A percentile compares a stretch with the other conserved stretches of the same genome.
phyloP scores from a whole-genome alignment of 176 grass and related monocot genomes.

The Panicum miliaceum region DNA sequence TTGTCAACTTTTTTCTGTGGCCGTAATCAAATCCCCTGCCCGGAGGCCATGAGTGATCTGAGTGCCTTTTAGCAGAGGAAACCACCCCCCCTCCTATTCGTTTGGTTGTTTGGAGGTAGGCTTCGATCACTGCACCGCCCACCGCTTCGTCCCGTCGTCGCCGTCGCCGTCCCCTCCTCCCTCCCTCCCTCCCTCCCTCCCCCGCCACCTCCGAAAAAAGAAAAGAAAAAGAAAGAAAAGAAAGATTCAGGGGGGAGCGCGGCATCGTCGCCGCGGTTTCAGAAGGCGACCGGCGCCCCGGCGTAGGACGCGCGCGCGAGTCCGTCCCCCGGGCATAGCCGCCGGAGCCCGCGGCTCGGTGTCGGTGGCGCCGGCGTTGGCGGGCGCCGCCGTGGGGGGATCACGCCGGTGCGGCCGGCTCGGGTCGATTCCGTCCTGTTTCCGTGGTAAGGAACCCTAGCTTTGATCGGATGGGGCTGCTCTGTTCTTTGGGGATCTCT shows the following conservation, averaged over 20 bases:
- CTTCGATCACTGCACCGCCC: constrained; percentile 28
- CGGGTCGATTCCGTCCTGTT: neutral
- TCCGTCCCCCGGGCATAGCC: neutral
- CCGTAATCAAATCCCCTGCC: constrained; percentile 21
- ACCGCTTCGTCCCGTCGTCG: neutral
- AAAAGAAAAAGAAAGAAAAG: no score
- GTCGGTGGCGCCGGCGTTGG: constrained; percentile 10
- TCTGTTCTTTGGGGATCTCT: neutral
- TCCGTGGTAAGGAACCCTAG: constrained; percentile 34
- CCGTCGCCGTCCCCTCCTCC: neutral
- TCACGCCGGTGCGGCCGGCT: neutral
- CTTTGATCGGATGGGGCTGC: neutral
- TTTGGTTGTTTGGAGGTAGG: neutral
- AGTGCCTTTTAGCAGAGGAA: constrained; percentile 9
- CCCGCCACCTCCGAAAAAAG: neutral
- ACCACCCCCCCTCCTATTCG: neutral
- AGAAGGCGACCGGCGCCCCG: neutral
- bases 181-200: neutral
- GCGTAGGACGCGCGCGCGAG: neutral
- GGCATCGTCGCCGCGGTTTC: neutral
- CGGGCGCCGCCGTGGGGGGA: neutral
- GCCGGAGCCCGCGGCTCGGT: neutral
- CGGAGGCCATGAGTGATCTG: neutral
- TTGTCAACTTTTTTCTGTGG: constrained; percentile 37
- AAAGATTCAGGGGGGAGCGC: constrained; percentile 1